These are phyloP conservation scores for Andrographis paniculata DNA, from an alignment of 305 asterid species.

Conservation along the genomic window DNA sequence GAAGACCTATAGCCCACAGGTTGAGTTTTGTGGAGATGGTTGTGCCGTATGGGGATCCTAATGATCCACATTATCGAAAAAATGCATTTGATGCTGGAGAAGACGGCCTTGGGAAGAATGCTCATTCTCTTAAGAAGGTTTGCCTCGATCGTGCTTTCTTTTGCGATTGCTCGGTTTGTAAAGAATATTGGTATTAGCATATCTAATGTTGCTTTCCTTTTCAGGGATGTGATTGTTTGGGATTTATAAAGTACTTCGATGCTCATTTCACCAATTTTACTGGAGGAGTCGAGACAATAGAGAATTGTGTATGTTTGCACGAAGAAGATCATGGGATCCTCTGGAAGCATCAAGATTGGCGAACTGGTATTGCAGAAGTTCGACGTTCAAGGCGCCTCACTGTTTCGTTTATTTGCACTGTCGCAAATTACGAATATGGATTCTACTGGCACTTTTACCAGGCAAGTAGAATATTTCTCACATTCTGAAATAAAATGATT, in stretches of 20 bases:
- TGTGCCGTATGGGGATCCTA: constrained; percentile 98
- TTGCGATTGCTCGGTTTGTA: constrained; percentile 2
- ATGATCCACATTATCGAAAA: constrained; percentile 94
- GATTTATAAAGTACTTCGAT: constrained; percentile 77
- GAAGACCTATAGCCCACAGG: constrained; percentile 95
- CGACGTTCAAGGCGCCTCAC: constrained; percentile 93
- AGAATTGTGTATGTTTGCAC: constrained; percentile 93
- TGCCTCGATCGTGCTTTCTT: constrained; percentile 3
- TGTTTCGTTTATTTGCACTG: constrained; percentile 88
- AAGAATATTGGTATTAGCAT: background rate
- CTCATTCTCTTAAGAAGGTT: constrained; percentile 96
- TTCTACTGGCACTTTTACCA: constrained; percentile 98
- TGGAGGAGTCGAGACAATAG: constrained; percentile 90
- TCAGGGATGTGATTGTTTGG: constrained; percentile 99
- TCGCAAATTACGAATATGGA: constrained; percentile 94
- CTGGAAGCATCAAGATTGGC: constrained; percentile 99
- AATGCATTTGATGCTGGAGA: constrained; percentile 99
- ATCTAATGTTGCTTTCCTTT: constrained; percentile 3
- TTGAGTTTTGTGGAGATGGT: constrained; percentile 98
- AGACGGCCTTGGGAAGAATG: constrained; percentile 95
- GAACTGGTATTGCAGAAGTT: constrained; percentile 89
- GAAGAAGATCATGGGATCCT: constrained; percentile 96
- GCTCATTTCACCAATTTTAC: constrained; percentile 88
- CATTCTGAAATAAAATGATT: background rate
- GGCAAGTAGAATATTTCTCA: constrained; percentile 30